Evolutionary conservation across 345 rosid genomes (phyloP).

Genomic region (Hibiscus trionum): DNA sequence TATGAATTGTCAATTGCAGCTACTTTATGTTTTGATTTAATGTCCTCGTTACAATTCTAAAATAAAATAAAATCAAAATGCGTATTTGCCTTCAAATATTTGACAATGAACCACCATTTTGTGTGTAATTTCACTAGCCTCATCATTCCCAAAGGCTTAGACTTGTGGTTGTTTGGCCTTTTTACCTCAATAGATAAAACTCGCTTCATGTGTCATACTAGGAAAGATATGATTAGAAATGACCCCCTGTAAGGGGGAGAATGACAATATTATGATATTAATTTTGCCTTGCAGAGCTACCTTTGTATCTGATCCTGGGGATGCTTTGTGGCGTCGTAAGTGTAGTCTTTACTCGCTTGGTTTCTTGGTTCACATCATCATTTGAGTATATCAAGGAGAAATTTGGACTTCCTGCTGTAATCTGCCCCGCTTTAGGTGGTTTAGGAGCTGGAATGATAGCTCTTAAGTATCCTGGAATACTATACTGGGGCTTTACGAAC

Average conservation of each 20-base stretch:
- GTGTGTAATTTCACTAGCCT: background rate
- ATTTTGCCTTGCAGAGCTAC: constrained; percentile 58
- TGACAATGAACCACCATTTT: background rate
- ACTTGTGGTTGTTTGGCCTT: background rate
- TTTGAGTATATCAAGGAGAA: constrained; percentile 71
- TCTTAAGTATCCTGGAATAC: constrained; percentile 91
- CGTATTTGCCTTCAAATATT: background rate
- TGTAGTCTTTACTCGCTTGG: constrained; percentile 76
- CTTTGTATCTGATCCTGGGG: constrained; percentile 90
- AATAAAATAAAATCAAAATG: background rate
- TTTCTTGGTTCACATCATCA: constrained; percentile 73
- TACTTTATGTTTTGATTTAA: background rate
- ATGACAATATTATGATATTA: background rate
- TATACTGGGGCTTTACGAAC: constrained; percentile 97
- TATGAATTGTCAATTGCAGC: background rate
- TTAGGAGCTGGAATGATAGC: constrained; percentile 96
- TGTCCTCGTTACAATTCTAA: background rate
- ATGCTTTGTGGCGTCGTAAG: constrained; percentile 96
- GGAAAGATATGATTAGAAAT: constrained; percentile 29
- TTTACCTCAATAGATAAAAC: constrained; percentile 1
- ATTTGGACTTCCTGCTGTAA: constrained; percentile 82
- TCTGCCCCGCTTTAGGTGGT: constrained; percentile 96
- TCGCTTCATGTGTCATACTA: constrained; percentile 30
- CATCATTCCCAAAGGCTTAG: background rate
- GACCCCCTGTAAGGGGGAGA: background rate